Conservation (phyloP, 129 eudicot species). For the Flaveria brownii region DNA sequence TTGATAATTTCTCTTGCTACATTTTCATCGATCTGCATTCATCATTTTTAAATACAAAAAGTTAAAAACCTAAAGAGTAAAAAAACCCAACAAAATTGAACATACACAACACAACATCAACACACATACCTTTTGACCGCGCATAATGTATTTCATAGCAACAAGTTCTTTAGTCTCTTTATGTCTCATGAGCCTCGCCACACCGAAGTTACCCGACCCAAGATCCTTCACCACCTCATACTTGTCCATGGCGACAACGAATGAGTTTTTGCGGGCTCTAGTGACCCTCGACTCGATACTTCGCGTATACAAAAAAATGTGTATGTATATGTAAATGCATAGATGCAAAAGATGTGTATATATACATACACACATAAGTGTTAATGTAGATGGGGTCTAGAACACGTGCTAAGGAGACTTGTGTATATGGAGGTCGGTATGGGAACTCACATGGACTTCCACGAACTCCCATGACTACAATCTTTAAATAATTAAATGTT, state of each 20-base stretch:
- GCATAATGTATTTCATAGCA: slow-evolving; percentile 85
- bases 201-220: slow-evolving; percentile 91
- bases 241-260: slow-evolving; percentile 53
- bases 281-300: background rate
- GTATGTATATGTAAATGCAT: background rate
- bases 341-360: background rate
- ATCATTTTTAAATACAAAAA: background rate
- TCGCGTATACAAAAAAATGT: slow-evolving; percentile 10
- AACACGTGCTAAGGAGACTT: slow-evolving; percentile 45
- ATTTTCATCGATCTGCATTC: slow-evolving; percentile 75
- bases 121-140: slow-evolving; percentile 64
- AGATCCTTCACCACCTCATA: slow-evolving; percentile 81
- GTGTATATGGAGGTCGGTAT: slow-evolving; percentile 38
- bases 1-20: slow-evolving; percentile 85
- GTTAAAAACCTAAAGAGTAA: background rate
- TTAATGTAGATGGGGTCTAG: slow-evolving; percentile 31
- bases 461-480: slow-evolving; percentile 38
- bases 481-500: slow-evolving; percentile 6
- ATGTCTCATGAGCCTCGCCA: slow-evolving; percentile 80
- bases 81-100: background rate
- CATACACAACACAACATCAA: background rate
- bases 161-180: slow-evolving; percentile 77
- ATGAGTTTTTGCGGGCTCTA: background rate
- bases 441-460: slow-evolving; percentile 39
- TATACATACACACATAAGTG: background rate